Conservation (phyloP, 2,329 filamentous ascomycete genomes). For the Colletotrichum gloeosporioides region DNA sequence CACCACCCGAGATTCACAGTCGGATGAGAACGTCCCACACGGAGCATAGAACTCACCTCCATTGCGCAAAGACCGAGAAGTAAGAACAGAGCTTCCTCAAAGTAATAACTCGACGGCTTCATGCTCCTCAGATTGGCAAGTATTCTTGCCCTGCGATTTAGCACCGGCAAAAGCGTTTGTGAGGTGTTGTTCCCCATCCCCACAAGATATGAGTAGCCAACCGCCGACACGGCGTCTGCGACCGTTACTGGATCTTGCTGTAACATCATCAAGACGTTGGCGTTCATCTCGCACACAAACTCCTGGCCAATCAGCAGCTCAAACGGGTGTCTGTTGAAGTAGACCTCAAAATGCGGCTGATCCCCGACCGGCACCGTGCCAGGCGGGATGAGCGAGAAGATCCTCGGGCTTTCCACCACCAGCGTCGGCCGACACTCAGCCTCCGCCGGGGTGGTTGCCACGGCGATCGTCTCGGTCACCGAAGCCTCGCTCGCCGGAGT, state of each 20-base stretch:
- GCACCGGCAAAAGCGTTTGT: slow-evolving; percentile 24
- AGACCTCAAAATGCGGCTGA: slow-evolving; percentile 30
- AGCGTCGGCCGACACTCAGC: not conserved
- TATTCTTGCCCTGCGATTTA: slow-evolving; percentile 32
- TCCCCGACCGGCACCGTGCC: slow-evolving; percentile 29
- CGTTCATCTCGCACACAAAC: slow-evolving; percentile 37
- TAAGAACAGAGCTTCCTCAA: slow-evolving; percentile 32
- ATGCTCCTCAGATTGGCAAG: slow-evolving; percentile 29
- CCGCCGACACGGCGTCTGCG: slow-evolving; percentile 32
- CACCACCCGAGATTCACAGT: not conserved
- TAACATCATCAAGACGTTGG: slow-evolving; percentile 31
- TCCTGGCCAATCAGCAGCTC: slow-evolving; percentile 33
- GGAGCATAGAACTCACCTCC: slow-evolving; percentile 26
- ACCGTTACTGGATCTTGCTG: slow-evolving; percentile 31
- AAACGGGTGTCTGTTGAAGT: slow-evolving; percentile 33
- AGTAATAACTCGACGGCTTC: slow-evolving; percentile 24
- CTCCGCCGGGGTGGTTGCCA: not conserved
- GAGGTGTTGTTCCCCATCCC: slow-evolving; percentile 2
- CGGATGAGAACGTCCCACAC: slow-evolving; percentile 5
- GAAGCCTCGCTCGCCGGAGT: not conserved
- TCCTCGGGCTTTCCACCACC: not conserved
- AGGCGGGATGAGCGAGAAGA: slow-evolving; percentile 27
- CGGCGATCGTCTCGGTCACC: not conserved
- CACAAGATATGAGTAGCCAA: slow-evolving; percentile 32
- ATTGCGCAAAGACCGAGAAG: slow-evolving; percentile 32